phyloP scores from a whole-genome alignment of 2,329 filamentous ascomycete genomes.

The Pseudopithomyces chartarum region DNA sequence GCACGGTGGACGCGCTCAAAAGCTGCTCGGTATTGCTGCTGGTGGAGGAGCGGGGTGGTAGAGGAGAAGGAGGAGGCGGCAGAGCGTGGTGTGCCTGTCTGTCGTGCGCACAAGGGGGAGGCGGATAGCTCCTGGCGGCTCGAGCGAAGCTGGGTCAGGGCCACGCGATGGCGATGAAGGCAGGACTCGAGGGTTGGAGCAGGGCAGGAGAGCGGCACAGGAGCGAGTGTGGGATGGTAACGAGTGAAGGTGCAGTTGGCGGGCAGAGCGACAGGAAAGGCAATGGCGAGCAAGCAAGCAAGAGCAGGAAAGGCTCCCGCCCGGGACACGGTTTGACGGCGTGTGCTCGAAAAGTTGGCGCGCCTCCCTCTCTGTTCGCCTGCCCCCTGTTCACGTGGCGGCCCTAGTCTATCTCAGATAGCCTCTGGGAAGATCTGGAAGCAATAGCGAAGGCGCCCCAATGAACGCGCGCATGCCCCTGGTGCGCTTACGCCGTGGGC shows the following conservation, averaged over 20 bases:
- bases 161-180: slow-evolving; percentile 1
- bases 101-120: not conserved
- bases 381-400: not conserved
- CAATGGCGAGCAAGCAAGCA: not conserved
- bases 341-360: slow-evolving; percentile 3
- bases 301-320: not conserved
- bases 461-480: slow-evolving; percentile 2
- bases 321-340: not conserved
- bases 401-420: slow-evolving; percentile 6
- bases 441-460: slow-evolving; percentile 7
- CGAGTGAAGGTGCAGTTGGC: slow-evolving; percentile 8
- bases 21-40: slow-evolving; percentile 17
- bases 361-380: not conserved
- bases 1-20: slow-evolving; percentile 8
- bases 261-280: not conserved
- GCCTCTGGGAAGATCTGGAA: slow-evolving; percentile 9
- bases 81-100: not conserved
- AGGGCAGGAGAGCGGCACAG: not conserved
- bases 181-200: too few relatives aligned
- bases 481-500: slow-evolving; percentile 7
- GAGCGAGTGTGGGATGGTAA: slow-evolving; percentile 1
- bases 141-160: not conserved
- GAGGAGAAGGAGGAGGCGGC: not conserved
- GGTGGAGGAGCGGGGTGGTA: slow-evolving; percentile 2
- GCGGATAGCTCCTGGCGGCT: not conserved